Evolutionary conservation across 805 yeast species (phyloP), one percentile per base, ranked within the genome.

Genomic region (Myxozyma lipomycoides): DNA sequence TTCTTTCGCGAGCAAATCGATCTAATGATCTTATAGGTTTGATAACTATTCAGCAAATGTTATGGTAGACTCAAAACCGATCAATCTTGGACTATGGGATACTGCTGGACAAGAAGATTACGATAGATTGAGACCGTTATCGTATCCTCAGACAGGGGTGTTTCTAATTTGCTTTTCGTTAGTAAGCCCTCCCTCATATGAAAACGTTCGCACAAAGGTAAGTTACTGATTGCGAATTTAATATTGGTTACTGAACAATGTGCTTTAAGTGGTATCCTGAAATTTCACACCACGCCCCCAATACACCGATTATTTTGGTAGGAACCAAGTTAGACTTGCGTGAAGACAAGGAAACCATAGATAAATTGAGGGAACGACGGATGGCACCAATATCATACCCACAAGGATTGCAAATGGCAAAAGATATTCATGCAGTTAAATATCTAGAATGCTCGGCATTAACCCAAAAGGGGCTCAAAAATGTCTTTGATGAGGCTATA

Each of bases 61-160:
- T 23, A 79, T 87, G 76, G 82, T 83, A 19, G 91, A 84, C 62
- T 83, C 85, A 25, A 88, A 83, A 62, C 86, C 87, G 48, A 83
- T 85, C 62, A 87, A 86, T 63, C 74, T 89, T 45, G 95, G 95
- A 22, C 75, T 89, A 41, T 89, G 96, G 96, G 96, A 89, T 77
- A 89, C 96, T 15, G 96, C 96, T 2, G 96, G 96, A 24, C 96
- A 89, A 69, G 84, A 86, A 63, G 96, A 88, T 66, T 88, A 88
- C 67, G 96, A 89, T 67, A 75, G 95, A 54, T 75, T 88, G 62
- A 76, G 96, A 68, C 96, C 96, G 2, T 73, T 89, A 55, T 84
- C 93, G 6, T 89, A 89, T 64, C 95, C 96, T 2, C 95, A 89
- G 65, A 88, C 96, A 0, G 95, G 87, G 62, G 84, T 89, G 32